Base-by-base conservation (phyloP, 2,329 filamentous ascomycete genomes). In the Sphaceloma murrayae region DNA sequence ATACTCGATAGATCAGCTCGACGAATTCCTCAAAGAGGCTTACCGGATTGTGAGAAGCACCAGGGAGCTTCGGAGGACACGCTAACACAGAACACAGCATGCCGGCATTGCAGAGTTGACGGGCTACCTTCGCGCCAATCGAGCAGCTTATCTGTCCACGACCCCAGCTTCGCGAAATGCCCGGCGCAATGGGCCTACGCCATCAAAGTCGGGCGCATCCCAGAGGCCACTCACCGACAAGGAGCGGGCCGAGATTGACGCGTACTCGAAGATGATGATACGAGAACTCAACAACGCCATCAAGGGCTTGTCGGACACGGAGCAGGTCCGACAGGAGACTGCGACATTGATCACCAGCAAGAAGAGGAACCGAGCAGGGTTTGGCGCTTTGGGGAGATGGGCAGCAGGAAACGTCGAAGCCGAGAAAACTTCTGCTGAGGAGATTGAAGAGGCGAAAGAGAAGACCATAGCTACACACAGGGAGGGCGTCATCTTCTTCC, bases 1-100 rank as follows among this genome's bases (percentile, higher is more conserved):
- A 8, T 67, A 63, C 49, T 59, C 59, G 48, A 55, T 63, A 42
- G 58, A 59, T 34, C 56, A 58, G 43, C 74, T 91, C 40, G 85
- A 95, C 60, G 82, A 83, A 56, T 98, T 96, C 60, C 69, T 96
- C 24, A 87, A 89, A 59, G 89, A 96, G 65, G 91, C 91, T 43
- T 91, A 94, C 65, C 78, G 82, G 60, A 95, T 96, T 62, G 88
- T 93, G 68, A 8, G 55, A 14, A 13, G 27, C 18, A n/a, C 30
- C 57, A 74, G 40, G 50, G 54, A 52, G 49, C 52, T 42, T 46
- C 24, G 33, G 34, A 43, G 46, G 45, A 29, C 31, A 18, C 10
- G 30, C 55, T 61, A 51, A 56, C 57, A 48, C 55, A 14, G 33
- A 47, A 6, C 32, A 13, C 57, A 94, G 87, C 91, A 94, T 60